Percentiles rank a stretch among this genome's conserved stretches.
Evolutionary conservation across 805 yeast genomes (phyloP).

Genomic region (Candida montana): DNA sequence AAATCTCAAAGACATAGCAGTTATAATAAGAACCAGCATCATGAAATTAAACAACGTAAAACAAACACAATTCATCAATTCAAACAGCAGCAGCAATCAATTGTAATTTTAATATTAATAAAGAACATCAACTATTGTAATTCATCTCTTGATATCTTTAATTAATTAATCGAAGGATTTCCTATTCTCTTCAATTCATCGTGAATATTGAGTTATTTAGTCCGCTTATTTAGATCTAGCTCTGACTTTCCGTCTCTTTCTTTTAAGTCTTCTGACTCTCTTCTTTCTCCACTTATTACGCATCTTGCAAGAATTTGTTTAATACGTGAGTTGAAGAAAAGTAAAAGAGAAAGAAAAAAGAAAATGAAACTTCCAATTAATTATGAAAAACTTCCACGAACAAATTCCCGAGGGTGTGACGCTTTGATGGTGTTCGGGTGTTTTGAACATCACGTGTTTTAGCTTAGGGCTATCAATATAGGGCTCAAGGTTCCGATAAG

Average conservation of each 20-base stretch:
- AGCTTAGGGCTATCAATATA: conserved; percentile 4
- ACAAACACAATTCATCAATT: background rate
- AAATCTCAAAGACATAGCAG: background rate
- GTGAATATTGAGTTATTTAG: conserved; percentile 14
- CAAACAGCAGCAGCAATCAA: conserved; percentile 1
- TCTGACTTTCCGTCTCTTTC: conserved; percentile 99
- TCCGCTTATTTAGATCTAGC: conserved; percentile 97
- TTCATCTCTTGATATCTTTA: background rate
- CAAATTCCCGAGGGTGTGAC: background rate
- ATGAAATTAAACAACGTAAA: conserved; percentile 3
- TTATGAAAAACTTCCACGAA: conserved; percentile 11
- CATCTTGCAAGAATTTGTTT: conserved; percentile 40
- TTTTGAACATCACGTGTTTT: conserved; percentile 9
- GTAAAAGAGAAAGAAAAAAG: conserved; percentile 11
- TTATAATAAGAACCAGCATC: conserved; percentile 14
- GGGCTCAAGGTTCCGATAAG: too few relatives aligned
- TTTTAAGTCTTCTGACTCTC: conserved; percentile 99
- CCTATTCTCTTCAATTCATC: background rate
- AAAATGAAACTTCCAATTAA: conserved; percentile 15
- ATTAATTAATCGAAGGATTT: background rate
- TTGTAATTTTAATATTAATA: background rate
- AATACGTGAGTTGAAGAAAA: conserved; percentile 18
- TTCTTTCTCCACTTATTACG: conserved; percentile 99
- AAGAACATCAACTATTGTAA: background rate
- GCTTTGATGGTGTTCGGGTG: conserved; percentile 6